phyloP scores from a whole-genome alignment of 1,139 yeast genomes.

The Citeromyces hawaiiensis region DNA sequence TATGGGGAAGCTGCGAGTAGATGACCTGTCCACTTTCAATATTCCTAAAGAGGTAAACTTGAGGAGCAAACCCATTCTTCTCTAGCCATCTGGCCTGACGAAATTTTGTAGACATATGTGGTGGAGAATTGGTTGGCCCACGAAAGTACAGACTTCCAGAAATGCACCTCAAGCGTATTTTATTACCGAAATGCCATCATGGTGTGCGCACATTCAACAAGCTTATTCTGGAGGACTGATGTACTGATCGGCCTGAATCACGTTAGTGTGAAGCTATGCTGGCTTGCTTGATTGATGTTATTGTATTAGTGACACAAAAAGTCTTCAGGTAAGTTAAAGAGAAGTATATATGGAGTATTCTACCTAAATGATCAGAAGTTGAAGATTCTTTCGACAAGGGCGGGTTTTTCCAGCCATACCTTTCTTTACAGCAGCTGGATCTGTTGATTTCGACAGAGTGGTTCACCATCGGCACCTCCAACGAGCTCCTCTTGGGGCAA shows the following conservation, averaged over 20 bases:
- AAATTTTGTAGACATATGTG: constrained; percentile 17
- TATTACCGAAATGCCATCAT: background rate
- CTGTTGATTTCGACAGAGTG: constrained; percentile 52
- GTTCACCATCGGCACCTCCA: constrained; percentile 81
- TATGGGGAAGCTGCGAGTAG: constrained; percentile 74
- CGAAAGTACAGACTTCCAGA: too few relatives aligned
- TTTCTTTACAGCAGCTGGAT: constrained; percentile 82
- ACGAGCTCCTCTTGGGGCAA: constrained; percentile 63
- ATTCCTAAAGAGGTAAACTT: constrained; percentile 72
- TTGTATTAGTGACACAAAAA: too few relatives aligned
- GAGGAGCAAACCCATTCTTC: constrained; percentile 56
- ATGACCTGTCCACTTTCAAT: constrained; percentile 81
- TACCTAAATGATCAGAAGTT: too few relatives aligned
- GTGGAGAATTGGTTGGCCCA: background rate
- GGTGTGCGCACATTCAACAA: too few relatives aligned
- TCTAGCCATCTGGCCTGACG: constrained; percentile 29
- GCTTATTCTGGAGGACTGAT: too few relatives aligned
- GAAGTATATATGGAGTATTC: too few relatives aligned
- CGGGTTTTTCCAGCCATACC: constrained; percentile 83
- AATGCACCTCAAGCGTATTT: background rate
- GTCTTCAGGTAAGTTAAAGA: too few relatives aligned
- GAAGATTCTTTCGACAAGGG: constrained; percentile 80
- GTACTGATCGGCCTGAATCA: too few relatives aligned
- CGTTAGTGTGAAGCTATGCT: too few relatives aligned
- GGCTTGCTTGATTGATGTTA: too few relatives aligned